Conservation (phyloP, 768 basidiomycete genomes). For the Tulasnella sp. region DNA sequence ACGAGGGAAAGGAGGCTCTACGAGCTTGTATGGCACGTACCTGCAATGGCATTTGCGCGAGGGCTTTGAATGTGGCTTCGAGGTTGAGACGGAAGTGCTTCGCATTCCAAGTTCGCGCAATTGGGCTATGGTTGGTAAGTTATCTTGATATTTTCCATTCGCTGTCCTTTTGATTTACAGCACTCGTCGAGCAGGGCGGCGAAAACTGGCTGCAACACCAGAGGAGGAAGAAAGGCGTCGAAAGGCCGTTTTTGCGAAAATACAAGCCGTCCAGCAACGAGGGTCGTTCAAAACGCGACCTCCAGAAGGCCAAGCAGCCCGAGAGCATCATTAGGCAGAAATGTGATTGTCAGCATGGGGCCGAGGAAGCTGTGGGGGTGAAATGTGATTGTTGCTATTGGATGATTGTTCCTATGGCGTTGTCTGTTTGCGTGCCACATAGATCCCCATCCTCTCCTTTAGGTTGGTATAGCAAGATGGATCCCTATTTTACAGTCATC, state of each 20-base stretch:
- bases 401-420: too few species aligned
- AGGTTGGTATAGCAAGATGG: too few species aligned
- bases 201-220: slow-evolving; percentile 26
- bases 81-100: slow-evolving; percentile 74
- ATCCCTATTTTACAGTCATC: too few species aligned
- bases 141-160: neutral
- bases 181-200: slow-evolving; percentile 28
- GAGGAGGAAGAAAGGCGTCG: slow-evolving; percentile 31
- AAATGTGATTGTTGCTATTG: neutral
- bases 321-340: neutral
- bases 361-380: neutral
- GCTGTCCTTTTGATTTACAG: neutral
- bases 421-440: too few species aligned
- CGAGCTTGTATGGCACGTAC: neutral
- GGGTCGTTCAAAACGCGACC: slow-evolving; percentile 52
- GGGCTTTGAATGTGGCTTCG: slow-evolving; percentile 64
- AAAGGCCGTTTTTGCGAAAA: slow-evolving; percentile 43
- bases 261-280: slow-evolving; percentile 48
- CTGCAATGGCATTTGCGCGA: slow-evolving; percentile 28
- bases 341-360: too few species aligned
- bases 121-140: slow-evolving; percentile 82
- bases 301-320: slow-evolving; percentile 31
- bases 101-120: slow-evolving; percentile 90
- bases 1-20: slow-evolving; percentile 36
- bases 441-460: neutral